A percentile compares a stretch with the other conserved stretches of the same genome.
Evolutionary conservation across 129 eudicot species (phyloP).

Genomic region (Saposhnikovia divaricata): DNA sequence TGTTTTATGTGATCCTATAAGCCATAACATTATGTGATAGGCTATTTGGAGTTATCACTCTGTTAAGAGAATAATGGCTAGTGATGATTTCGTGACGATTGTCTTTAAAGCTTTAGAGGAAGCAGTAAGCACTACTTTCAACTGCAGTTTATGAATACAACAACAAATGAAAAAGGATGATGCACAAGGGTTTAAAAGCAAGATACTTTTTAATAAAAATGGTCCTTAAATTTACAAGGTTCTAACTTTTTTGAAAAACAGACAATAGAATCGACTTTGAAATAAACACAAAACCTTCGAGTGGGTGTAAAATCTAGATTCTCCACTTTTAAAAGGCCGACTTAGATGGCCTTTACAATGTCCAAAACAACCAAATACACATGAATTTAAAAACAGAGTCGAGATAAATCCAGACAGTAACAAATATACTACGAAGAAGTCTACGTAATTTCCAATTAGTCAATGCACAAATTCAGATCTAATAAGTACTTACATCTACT

Average conservation of each 20-base stretch:
- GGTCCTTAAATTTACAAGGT: neutral
- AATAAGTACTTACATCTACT: neutral
- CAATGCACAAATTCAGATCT: neutral
- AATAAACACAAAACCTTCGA: neutral
- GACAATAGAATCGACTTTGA: neutral
- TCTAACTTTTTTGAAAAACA: neutral
- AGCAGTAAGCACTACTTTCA: neutral
- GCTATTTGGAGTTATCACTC: neutral
- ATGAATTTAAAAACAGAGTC: neutral
- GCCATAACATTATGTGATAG: neutral
- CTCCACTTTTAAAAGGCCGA: neutral
- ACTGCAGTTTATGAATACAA: neutral
- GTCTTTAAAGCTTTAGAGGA: neutral
- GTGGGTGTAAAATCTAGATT: neutral
- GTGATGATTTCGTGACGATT: neutral
- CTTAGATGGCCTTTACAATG: neutral
- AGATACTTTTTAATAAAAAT: neutral
- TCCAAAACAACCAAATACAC: neutral
- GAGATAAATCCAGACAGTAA: neutral
- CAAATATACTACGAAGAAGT: neutral
- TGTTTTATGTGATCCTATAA: neutral
- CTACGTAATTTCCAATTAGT: neutral
- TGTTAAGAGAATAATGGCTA: neutral
- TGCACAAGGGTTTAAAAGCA: neutral
- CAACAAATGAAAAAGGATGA: neutral